These are phyloP conservation scores for Gremmenia infestans DNA, from an alignment of 2,329 filamentous ascomycete genomes.

Conservation along the genomic window DNA sequence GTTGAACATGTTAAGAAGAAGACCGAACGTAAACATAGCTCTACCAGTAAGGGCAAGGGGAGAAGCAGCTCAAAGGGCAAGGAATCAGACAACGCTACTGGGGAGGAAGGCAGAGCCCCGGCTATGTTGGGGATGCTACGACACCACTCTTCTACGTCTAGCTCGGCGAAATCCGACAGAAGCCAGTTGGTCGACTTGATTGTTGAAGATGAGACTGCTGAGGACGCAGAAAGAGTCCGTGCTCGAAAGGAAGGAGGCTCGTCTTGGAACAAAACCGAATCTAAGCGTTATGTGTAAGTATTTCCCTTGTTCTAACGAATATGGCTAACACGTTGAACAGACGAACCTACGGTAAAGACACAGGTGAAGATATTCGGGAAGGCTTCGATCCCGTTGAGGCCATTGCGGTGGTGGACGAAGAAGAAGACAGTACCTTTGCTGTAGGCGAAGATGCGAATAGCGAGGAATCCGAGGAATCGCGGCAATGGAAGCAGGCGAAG, in stretches of 20 bases:
- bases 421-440: slow-evolving; percentile 33
- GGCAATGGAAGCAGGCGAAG: slow-evolving; percentile 37
- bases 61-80: slow-evolving; percentile 28
- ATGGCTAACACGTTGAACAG: slow-evolving; percentile 28
- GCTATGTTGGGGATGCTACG: slow-evolving; percentile 35
- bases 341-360: slow-evolving; percentile 41
- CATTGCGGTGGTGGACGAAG: slow-evolving; percentile 38
- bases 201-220: slow-evolving; percentile 58
- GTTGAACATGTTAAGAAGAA: slow-evolving; percentile 32
- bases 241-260: slow-evolving; percentile 58
- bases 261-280: slow-evolving; percentile 52
- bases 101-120: slow-evolving; percentile 30
- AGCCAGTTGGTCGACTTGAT: slow-evolving; percentile 64
- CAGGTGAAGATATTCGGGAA: slow-evolving; percentile 47
- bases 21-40: slow-evolving; percentile 27
- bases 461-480: slow-evolving; percentile 38
- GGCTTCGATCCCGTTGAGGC: slow-evolving; percentile 47
- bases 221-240: slow-evolving; percentile 56
- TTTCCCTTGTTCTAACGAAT: background rate
- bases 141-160: slow-evolving; percentile 44
- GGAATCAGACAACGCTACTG: slow-evolving; percentile 17
- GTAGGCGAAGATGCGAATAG: slow-evolving; percentile 30
- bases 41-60: slow-evolving; percentile 15
- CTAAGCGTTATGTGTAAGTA: slow-evolving; percentile 50
- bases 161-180: slow-evolving; percentile 47